Conservation (phyloP, 306 rosid species). For the Vigna mungo region DNA sequence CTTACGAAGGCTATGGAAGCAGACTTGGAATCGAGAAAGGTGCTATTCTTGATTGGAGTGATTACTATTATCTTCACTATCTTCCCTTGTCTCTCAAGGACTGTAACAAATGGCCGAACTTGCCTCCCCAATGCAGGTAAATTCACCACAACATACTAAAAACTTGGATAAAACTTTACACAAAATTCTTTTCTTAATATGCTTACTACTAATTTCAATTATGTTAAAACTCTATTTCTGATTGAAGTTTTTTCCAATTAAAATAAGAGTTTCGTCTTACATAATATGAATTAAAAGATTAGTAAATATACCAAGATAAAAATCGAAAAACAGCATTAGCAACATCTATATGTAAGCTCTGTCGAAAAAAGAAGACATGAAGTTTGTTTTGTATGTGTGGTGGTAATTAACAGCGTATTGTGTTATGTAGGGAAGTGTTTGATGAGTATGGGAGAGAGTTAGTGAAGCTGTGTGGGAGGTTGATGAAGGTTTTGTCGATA, state of each 20-base stretch:
- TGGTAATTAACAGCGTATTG: neutral
- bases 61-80: conserved; percentile 80
- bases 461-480: conserved; percentile 74
- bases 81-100: conserved; percentile 70
- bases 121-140: conserved; percentile 50
- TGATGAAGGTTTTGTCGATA: conserved; percentile 65
- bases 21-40: conserved; percentile 82
- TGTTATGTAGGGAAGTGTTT: conserved; percentile 59
- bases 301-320: neutral
- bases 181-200: too few species aligned
- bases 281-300: too few species aligned
- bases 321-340: too few species aligned
- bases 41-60: conserved; percentile 95
- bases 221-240: too few species aligned
- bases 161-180: too few species aligned
- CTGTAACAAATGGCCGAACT: conserved; percentile 71
- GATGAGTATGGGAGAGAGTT: conserved; percentile 89
- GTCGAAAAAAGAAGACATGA: too few species aligned
- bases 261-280: too few species aligned
- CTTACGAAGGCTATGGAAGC: conserved; percentile 92
- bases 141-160: neutral
- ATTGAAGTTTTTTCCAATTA: too few species aligned
- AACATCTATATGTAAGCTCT: too few species aligned
- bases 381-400: neutral
- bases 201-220: too few species aligned